A percentile compares a stretch with the other conserved stretches of the same genome.
These are phyloP conservation scores for Coemansia pectinata DNA, from an alignment of 192 early-diverging fungal genomes.

Conservation along the genomic window DNA sequence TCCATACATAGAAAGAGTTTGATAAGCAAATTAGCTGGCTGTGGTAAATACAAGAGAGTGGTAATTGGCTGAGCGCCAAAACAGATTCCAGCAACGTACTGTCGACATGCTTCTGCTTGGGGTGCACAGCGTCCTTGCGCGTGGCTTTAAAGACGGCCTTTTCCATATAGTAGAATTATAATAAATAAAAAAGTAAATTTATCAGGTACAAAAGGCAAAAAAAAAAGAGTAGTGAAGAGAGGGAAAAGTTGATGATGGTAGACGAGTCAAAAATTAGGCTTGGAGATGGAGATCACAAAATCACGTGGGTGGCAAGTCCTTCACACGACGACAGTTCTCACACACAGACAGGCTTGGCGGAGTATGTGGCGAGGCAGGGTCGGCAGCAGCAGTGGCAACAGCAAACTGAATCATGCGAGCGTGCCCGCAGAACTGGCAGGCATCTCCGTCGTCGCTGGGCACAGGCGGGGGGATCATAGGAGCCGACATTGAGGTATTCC, in stretches of 20 bases:
- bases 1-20: background rate
- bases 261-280: background rate
- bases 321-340: slow-evolving; percentile 42
- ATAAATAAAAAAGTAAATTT: background rate
- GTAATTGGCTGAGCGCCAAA: background rate
- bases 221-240: slow-evolving; percentile 2
- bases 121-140: slow-evolving; percentile 54
- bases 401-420: slow-evolving; percentile 37
- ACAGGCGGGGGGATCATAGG: background rate
- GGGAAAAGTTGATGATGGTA: background rate
- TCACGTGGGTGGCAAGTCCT: slow-evolving; percentile 23
- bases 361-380: background rate
- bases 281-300: background rate
- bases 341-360: slow-evolving; percentile 33
- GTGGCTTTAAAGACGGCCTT: slow-evolving; percentile 59
- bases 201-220: background rate
- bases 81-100: slow-evolving; percentile 34
- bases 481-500: background rate
- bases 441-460: slow-evolving; percentile 4
- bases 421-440: slow-evolving; percentile 41
- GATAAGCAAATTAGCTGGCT: background rate
- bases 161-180: slow-evolving; percentile 42
- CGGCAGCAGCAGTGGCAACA: slow-evolving; percentile 16
- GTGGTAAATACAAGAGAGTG: background rate
- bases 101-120: slow-evolving; percentile 59